Evolutionary conservation across 202 grass and related monocot species (phyloP).

Genomic region (Hordeum pubiflorum): DNA sequence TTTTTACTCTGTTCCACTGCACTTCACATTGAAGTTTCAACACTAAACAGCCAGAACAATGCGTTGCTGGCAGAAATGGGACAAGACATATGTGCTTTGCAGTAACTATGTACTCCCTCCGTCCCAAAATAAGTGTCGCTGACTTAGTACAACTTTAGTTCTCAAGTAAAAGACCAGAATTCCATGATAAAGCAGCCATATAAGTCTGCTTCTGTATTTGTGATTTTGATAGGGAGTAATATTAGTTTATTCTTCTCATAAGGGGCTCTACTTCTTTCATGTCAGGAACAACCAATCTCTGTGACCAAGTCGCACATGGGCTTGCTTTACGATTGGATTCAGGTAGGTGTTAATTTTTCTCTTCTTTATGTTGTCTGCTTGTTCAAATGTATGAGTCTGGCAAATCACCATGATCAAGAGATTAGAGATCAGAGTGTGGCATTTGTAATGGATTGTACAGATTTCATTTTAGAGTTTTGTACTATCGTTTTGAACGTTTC

Average conservation of each 20-base stretch:
- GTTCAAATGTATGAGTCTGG: neutral
- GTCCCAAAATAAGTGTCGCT: too few relatives aligned
- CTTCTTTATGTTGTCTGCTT: conserved; percentile 15
- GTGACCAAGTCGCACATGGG: conserved; percentile 23
- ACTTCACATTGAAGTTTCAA: neutral
- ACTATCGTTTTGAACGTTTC: neutral
- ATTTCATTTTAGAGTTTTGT: neutral
- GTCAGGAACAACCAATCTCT: conserved; percentile 31
- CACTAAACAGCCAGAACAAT: neutral
- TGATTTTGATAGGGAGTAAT: neutral
- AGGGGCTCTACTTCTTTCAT: conserved; percentile 12
- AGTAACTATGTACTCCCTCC: neutral
- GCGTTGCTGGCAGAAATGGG: neutral
- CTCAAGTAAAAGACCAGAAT: neutral
- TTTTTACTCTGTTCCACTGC: neutral
- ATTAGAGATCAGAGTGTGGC: neutral
- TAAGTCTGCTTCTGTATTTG: conserved; percentile 18
- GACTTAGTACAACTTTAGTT: too few relatives aligned
- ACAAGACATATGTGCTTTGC: neutral
- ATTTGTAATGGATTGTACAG: neutral
- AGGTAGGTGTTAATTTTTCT: conserved; percentile 30
- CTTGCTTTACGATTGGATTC: conserved; percentile 56
- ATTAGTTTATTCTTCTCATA: neutral
- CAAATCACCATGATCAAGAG: neutral
- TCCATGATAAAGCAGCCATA: neutral